Percentiles rank a stretch among this genome's conserved stretches.
Conservation (phyloP, 805 yeast species). For the Dipodascus albidus region DNA sequence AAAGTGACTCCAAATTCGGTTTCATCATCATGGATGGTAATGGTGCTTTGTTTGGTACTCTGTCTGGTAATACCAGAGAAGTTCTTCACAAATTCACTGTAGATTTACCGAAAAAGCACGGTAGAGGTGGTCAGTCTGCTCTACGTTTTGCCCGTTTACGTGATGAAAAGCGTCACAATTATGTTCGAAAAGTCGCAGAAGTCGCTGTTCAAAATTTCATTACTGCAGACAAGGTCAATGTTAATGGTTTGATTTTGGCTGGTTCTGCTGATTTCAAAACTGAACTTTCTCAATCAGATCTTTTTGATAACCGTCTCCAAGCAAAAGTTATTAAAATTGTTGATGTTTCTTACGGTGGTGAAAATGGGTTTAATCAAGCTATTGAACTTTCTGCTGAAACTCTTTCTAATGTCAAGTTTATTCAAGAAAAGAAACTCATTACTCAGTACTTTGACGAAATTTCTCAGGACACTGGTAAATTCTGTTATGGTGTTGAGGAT, state of each 20-base stretch:
- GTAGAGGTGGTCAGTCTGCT: conserved; percentile 99
- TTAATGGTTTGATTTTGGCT: conserved; percentile 88
- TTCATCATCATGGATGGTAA: conserved; percentile 99
- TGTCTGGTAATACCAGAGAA: conserved; percentile 95
- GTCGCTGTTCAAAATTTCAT: conserved; percentile 96
- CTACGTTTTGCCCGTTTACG: conserved; percentile 97
- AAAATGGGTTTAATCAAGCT: conserved; percentile 98
- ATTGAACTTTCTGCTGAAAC: conserved; percentile 97
- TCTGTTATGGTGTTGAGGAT: conserved; percentile 95
- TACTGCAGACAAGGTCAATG: conserved; percentile 88
- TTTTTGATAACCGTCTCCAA: conserved; percentile 83
- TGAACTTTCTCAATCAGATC: conserved; percentile 83
- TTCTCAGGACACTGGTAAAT: conserved; percentile 93
- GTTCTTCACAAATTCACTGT: conserved; percentile 92
- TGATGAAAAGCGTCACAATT: conserved; percentile 98
- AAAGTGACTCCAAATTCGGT: conserved; percentile 93
- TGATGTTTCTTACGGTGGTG: conserved; percentile 98
- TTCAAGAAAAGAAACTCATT: conserved; percentile 94
- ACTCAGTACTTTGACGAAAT: conserved; percentile 92
- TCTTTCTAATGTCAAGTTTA: conserved; percentile 90
- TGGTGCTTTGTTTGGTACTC: conserved; percentile 90
- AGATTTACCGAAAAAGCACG: conserved; percentile 98
- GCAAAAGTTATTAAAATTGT: conserved; percentile 85
- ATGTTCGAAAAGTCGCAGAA: conserved; percentile 96
- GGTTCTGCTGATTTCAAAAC: conserved; percentile 99